phyloP scores from a whole-genome alignment of 352 stramenopile genomes.

The Phytophthora macrochlamydospora region DNA sequence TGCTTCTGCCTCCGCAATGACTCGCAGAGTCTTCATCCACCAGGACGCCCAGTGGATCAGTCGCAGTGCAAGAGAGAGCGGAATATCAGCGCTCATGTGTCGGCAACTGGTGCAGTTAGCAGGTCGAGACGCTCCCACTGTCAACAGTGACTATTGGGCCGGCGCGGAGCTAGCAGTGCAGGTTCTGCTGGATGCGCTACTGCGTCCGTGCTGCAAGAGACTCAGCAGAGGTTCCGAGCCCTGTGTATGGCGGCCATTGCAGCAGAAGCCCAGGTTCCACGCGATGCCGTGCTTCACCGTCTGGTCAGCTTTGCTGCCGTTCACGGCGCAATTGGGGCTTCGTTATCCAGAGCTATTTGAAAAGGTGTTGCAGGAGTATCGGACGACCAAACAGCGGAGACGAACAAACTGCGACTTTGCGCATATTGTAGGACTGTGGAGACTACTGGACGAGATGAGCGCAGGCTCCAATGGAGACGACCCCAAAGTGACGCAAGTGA shows the following conservation, averaged over 20 bases:
- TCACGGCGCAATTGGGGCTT: conserved; percentile 44
- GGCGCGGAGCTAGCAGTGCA: conserved; percentile 30
- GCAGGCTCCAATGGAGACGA: conserved; percentile 20
- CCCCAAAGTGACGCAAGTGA: conserved; percentile 14
- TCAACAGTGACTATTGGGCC: conserved; percentile 10
- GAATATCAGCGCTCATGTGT: conserved; percentile 52
- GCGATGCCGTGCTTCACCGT: conserved; percentile 64
- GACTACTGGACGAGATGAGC: conserved; percentile 51
- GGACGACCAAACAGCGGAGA: conserved; percentile 1
- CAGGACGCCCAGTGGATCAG: conserved; percentile 57
- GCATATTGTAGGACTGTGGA: conserved; percentile 61
- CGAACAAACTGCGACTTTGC: conserved; percentile 65
- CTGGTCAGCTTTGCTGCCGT: conserved; percentile 66
- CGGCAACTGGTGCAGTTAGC: conserved; percentile 50
- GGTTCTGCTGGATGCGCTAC: conserved; percentile 56
- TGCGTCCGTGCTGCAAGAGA: conserved; percentile 39
- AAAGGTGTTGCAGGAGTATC: conserved; percentile 25
- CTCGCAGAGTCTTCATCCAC: conserved; percentile 45
- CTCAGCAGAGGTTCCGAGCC: conserved; percentile 22
- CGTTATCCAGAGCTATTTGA: conserved; percentile 32
- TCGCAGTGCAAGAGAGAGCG: conserved; percentile 60
- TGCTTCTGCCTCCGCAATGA: not conserved
- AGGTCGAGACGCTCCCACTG: conserved; percentile 1
- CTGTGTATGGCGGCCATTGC: conserved; percentile 48
- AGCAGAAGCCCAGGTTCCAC: conserved; percentile 60